These are phyloP conservation scores for Thoreauomyces humboldtii DNA, from an alignment of 192 early-diverging fungal species.

Conservation along the genomic window DNA sequence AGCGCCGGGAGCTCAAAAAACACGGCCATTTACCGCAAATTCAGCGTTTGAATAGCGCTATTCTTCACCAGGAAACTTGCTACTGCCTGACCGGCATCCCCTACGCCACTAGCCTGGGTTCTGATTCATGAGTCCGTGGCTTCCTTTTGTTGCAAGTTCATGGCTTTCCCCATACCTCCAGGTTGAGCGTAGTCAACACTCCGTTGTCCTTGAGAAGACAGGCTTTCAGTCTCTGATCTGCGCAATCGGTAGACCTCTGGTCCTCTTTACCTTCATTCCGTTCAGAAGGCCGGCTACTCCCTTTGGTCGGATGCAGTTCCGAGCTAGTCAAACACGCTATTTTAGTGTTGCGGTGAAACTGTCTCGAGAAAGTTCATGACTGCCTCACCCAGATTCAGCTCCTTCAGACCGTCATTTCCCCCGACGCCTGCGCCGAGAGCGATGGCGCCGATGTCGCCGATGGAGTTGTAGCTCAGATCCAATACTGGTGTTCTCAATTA, in stretches of 20 bases:
- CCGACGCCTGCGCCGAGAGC: slow-evolving; percentile 44
- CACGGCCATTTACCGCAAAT: slow-evolving; percentile 31
- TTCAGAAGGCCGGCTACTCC: slow-evolving; percentile 46
- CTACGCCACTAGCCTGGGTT: slow-evolving; percentile 45
- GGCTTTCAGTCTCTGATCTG: no score
- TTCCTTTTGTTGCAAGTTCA: no score
- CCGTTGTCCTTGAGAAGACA: slow-evolving; percentile 40
- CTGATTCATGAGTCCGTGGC: no score
- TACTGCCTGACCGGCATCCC: slow-evolving; percentile 39
- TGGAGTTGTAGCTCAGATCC: slow-evolving; percentile 50
- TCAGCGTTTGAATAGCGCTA: slow-evolving; percentile 31
- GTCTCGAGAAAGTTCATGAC: no score
- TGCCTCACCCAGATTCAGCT: slow-evolving; percentile 45
- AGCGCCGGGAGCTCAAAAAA: neutral
- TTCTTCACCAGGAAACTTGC: slow-evolving; percentile 34
- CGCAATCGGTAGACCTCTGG: no score
- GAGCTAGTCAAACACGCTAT: no score
- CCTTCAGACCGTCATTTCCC: slow-evolving; percentile 44
- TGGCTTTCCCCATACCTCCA: no score
- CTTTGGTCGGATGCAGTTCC: slow-evolving; percentile 45
- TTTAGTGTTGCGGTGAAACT: no score
- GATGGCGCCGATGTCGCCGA: slow-evolving; percentile 53
- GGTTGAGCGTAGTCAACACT: slow-evolving; percentile 21
- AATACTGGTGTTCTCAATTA: slow-evolving; percentile 34
- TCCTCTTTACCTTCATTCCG: slow-evolving; percentile 38